Conservation (phyloP, 2,329 filamentous ascomycete species). For the Pyricularia sp. region DNA sequence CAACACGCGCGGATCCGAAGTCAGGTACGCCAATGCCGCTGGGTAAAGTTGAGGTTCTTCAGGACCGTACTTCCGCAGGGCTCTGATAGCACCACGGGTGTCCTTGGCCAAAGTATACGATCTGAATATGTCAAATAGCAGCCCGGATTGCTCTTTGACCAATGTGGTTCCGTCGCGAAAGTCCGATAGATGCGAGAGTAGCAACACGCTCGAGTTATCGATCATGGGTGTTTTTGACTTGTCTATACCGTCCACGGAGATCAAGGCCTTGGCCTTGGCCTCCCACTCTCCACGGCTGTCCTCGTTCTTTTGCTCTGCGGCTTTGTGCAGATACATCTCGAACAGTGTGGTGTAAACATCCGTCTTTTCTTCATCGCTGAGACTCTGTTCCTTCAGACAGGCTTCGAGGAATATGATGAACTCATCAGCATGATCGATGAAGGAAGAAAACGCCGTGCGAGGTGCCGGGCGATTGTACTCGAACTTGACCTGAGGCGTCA, state of each 20-base stretch:
- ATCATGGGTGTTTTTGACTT: constrained; percentile 43
- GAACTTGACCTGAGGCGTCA: constrained; percentile 34
- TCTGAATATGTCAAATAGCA: constrained; percentile 91
- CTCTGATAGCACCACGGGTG: constrained; percentile 81
- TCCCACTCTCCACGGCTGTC: constrained; percentile 73
- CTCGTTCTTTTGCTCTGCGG: constrained; percentile 61
- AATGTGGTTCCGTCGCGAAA: constrained; percentile 87
- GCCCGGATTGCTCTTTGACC: constrained; percentile 85
- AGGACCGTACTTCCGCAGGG: constrained; percentile 82
- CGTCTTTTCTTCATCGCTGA: constrained; percentile 66
- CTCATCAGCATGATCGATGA: constrained; percentile 86
- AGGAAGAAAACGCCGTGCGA: constrained; percentile 86
- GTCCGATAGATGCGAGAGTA: constrained; percentile 84
- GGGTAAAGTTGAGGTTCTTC: constrained; percentile 89
- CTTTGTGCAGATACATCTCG: constrained; percentile 94
- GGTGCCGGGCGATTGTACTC: constrained; percentile 76
- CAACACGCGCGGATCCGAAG: constrained; percentile 71
- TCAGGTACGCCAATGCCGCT: constrained; percentile 87
- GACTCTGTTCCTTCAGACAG: constrained; percentile 60
- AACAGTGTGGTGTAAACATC: constrained; percentile 94
- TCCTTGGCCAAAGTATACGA: constrained; percentile 91
- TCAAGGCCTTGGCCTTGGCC: constrained; percentile 77
- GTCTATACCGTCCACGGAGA: constrained; percentile 57
- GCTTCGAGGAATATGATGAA: constrained; percentile 92
- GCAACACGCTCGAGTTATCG: constrained; percentile 86